Evolutionary conservation across 139 green algal species (phyloP), one percentile per base, ranked within the genome.

Genomic region (Auxenochlorella protothecoides): DNA sequence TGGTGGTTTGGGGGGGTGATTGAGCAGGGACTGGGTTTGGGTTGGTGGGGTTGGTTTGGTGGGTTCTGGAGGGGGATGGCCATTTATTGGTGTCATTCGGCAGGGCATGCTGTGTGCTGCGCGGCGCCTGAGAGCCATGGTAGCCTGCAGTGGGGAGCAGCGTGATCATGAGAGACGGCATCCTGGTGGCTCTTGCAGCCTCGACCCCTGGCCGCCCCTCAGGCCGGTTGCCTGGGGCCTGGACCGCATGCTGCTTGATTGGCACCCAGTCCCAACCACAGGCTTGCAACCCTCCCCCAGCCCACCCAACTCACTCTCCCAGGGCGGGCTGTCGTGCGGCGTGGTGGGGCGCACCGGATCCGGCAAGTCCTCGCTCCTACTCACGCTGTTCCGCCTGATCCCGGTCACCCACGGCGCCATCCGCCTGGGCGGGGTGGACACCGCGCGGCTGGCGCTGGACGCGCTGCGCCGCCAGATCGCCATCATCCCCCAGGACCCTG

Each of bases 331-430:
- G 10, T 83, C 73, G 13, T 89, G 82, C 73, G 87, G 89, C 16
- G 76, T 95, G 16, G 86, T 89, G 14, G 89, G 89, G 8, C 82
- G 89, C 70, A 95, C 89, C 7, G 89, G 89, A 63, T 85, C 76
- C 66, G 90, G 90, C 74, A 96, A 96, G 84, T 84, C 67, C 59
- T 81, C 68, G 63, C 83, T 96, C 10, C 88, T 96, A 84, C 80
- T 95, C 13, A 87, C 88, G 5, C 81, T 96, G 15, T 96, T 91
- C 75, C 76, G 86, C 16, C 76, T 97, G 44, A 92, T 97, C 65
- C 81, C 90, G 4, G 61, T 91, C 53, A 86, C 79, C 0, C 9
- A 11, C 0, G 92, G 92, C 53, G 55, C 9, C 52, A 87, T 97
- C 10, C 54, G 80, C 0, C 78, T 97, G 56, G 89, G 92, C 71